Conservation (phyloP, 306 rosid genomes). For the Aeschynomene evenia region DNA sequence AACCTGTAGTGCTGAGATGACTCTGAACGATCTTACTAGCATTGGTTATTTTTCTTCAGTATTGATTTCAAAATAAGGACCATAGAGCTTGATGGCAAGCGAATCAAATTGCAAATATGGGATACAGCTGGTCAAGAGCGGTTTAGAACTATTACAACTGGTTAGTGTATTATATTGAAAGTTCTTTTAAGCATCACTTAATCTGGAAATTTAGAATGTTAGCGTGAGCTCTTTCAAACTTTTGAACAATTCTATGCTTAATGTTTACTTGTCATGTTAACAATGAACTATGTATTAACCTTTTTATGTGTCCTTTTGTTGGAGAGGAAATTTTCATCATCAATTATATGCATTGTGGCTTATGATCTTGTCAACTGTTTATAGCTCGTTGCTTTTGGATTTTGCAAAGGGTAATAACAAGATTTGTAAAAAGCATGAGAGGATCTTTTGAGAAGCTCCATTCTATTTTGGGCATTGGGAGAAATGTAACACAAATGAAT, state of each 20-base stretch:
- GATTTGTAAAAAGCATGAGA: background rate
- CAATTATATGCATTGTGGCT: background rate
- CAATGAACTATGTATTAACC: background rate
- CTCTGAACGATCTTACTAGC: slow-evolving; percentile 33
- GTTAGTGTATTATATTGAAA: slow-evolving; percentile 40
- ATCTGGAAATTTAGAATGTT: slow-evolving; percentile 4
- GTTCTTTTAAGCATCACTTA: background rate
- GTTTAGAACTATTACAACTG: slow-evolving; percentile 84
- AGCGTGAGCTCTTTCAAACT: background rate
- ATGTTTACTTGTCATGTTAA: background rate
- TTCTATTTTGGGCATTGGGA: background rate
- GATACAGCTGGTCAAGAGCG: slow-evolving; percentile 91
- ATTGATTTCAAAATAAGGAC: slow-evolving; percentile 90
- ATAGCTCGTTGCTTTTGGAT: background rate
- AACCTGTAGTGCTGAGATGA: background rate
- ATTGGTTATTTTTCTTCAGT: slow-evolving; percentile 40
- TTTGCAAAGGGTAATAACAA: background rate
- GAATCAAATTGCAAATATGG: slow-evolving; percentile 86
- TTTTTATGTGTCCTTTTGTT: background rate
- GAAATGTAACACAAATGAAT: background rate
- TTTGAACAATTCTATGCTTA: background rate
- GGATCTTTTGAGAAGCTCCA: background rate
- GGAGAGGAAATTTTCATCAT: background rate
- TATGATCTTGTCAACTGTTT: background rate
- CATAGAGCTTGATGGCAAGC: slow-evolving; percentile 78